Evolutionary conservation across 345 rosid genomes (phyloP).

Genomic region (Viola odorata): DNA sequence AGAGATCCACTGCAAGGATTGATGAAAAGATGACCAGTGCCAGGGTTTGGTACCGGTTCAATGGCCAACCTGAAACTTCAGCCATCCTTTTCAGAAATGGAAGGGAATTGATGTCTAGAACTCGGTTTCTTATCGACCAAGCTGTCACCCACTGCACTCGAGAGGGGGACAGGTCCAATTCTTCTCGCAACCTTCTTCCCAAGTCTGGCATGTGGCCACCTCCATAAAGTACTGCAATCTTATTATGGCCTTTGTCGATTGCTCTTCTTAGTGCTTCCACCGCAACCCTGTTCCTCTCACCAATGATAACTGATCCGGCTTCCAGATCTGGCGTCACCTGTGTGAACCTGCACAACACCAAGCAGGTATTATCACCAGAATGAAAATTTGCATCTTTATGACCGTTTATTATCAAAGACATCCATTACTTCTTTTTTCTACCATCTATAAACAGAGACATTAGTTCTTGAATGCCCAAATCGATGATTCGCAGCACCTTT

Average conservation of each 20-base stretch:
- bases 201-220: slow-evolving; percentile 99
- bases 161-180: slow-evolving; percentile 62
- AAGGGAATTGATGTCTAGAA: slow-evolving; percentile 37
- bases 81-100: slow-evolving; percentile 72
- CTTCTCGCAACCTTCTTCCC: slow-evolving; percentile 71
- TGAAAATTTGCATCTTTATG: background rate
- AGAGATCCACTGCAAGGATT: slow-evolving; percentile 77
- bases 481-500: too few relatives aligned
- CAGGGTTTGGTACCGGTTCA: slow-evolving; percentile 80
- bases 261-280: slow-evolving; percentile 58
- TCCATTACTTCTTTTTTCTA: background rate
- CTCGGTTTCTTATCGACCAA: slow-evolving; percentile 72
- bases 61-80: slow-evolving; percentile 68
- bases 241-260: slow-evolving; percentile 59
- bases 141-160: slow-evolving; percentile 80
- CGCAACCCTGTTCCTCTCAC: slow-evolving; percentile 85
- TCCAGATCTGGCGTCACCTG: slow-evolving; percentile 70
- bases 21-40: slow-evolving; percentile 71
- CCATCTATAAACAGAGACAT: background rate
- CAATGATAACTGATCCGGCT: slow-evolving; percentile 76
- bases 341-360: slow-evolving; percentile 52
- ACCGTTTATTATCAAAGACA: background rate
- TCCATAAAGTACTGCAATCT: slow-evolving; percentile 74
- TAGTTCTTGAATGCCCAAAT: background rate
- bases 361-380: background rate